These are phyloP conservation scores for Phytophthora melonis DNA, from an alignment of 352 stramenopile genomes.

Conservation along the genomic window DNA sequence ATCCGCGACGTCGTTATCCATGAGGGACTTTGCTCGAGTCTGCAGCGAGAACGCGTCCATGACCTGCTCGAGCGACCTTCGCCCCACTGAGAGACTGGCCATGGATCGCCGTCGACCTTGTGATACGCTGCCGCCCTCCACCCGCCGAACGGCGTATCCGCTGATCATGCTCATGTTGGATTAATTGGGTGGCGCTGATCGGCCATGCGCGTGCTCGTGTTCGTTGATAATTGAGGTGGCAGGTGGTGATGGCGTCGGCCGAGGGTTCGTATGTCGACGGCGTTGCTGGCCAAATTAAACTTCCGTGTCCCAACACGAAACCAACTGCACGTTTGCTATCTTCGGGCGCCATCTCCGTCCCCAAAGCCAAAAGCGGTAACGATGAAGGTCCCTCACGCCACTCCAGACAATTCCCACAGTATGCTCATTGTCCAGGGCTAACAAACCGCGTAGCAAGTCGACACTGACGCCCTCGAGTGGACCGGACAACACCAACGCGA, in stretches of 20 bases:
- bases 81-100: slow-evolving; percentile 22
- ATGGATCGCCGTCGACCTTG: slow-evolving; percentile 21
- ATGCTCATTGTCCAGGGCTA: slow-evolving; percentile 12
- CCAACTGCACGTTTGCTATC: slow-evolving; percentile 1
- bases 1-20: slow-evolving; percentile 44
- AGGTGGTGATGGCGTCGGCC: background rate
- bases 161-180: slow-evolving; percentile 40
- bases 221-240: background rate
- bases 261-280: background rate
- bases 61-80: slow-evolving; percentile 24
- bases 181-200: background rate
- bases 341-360: background rate
- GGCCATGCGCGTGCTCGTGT: slow-evolving; percentile 6
- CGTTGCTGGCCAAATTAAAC: slow-evolving; percentile 1
- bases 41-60: slow-evolving; percentile 28
- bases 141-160: slow-evolving; percentile 24
- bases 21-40: slow-evolving; percentile 15
- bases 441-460: background rate
- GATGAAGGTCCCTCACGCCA: background rate
- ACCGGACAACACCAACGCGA: background rate
- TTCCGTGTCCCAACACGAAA: background rate
- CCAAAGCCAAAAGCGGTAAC: background rate
- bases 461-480: background rate
- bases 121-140: slow-evolving; percentile 16
- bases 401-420: background rate